A percentile compares a stretch with the other conserved stretches of the same genome.
phyloP scores from a whole-genome alignment of 2,329 filamentous ascomycete genomes.

The Aureobasidium uvarum region DNA sequence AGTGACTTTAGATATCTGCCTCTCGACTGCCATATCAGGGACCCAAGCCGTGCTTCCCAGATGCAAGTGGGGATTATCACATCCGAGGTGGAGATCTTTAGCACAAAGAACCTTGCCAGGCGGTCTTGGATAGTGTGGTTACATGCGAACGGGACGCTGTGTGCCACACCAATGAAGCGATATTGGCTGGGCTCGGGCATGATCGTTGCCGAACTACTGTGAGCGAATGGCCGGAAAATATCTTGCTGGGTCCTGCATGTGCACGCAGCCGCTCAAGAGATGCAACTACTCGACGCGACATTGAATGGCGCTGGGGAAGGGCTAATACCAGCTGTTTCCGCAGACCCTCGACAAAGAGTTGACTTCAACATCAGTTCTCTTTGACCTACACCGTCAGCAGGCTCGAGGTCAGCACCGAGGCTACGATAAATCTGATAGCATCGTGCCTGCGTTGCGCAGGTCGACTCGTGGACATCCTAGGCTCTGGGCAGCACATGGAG shows the following conservation, averaged over 20 bases:
- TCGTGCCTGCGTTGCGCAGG: neutral
- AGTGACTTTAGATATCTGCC: neutral
- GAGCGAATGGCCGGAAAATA: conserved; percentile 7
- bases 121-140: conserved; percentile 14
- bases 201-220: conserved; percentile 21
- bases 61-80: conserved; percentile 7
- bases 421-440: neutral
- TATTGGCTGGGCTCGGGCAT: conserved; percentile 22
- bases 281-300: neutral
- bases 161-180: conserved; percentile 16
- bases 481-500: conserved; percentile 1
- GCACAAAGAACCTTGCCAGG: neutral
- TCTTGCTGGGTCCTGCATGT: conserved; percentile 13
- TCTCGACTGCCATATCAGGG: conserved; percentile 19
- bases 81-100: conserved; percentile 12
- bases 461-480: conserved; percentile 3
- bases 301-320: neutral
- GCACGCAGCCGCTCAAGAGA: conserved; percentile 6
- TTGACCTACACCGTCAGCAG: conserved; percentile 1
- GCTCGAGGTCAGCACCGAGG: neutral
- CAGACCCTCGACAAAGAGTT: neutral
- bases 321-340: neutral
- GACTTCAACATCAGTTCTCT: neutral
- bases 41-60: neutral
- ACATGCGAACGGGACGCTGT: neutral